Conservation (phyloP, 1,284 basidiomycete species). For the Sanghuangporus weigelae region DNA sequence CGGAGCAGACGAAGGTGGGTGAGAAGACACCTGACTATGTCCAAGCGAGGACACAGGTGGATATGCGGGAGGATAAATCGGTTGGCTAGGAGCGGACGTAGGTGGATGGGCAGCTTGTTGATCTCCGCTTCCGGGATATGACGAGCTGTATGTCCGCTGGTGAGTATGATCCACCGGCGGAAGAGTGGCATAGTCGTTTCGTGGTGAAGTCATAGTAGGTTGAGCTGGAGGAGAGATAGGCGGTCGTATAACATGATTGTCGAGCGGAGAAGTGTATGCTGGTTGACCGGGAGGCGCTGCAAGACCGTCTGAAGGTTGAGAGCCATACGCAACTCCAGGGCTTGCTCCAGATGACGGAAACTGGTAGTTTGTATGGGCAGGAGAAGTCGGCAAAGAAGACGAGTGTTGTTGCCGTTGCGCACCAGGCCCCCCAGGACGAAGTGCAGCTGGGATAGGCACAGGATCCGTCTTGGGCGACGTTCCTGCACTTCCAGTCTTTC, state of each 20-base stretch:
- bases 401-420: neutral
- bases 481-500: neutral
- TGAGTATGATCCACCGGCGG: neutral
- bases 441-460: neutral
- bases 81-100: neutral
- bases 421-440: constrained; percentile 1
- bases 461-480: neutral
- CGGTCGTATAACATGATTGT: neutral
- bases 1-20: neutral
- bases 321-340: neutral
- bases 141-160: neutral
- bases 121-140: neutral
- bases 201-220: neutral
- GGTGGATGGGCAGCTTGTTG: neutral
- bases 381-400: neutral
- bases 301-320: neutral
- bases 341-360: neutral
- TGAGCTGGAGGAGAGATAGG: neutral
- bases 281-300: neutral
- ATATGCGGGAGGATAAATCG: neutral
- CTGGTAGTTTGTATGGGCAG: neutral
- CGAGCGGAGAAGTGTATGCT: neutral
- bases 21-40: neutral
- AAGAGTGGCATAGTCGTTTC: neutral
- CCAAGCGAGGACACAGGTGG: neutral